These are phyloP conservation scores for Rhodotorula babjevae DNA, from an alignment of 768 basidiomycete genomes.

Conservation along the genomic window DNA sequence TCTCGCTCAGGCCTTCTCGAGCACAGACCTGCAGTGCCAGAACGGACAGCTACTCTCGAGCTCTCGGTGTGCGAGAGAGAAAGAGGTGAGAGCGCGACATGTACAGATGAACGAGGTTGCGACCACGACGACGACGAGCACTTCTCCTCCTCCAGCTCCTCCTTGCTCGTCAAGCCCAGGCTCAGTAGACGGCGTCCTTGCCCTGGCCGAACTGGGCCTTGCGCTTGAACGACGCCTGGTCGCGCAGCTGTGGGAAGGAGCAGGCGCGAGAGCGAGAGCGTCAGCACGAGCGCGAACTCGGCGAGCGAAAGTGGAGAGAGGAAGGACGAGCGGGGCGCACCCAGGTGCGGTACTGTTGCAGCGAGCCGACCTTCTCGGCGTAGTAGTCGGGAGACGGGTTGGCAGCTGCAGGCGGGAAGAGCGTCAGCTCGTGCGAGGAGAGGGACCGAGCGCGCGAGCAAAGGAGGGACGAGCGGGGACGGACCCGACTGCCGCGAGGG, in stretches of 20 bases:
- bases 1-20: too few species aligned
- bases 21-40: too few species aligned
- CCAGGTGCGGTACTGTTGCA: slow-evolving; percentile 25
- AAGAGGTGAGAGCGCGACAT: neutral
- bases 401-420: too few species aligned
- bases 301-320: neutral
- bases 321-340: neutral
- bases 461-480: neutral
- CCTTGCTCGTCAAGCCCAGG: neutral
- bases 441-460: too few species aligned
- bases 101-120: neutral
- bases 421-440: neutral
- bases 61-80: too few species aligned
- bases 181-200: slow-evolving; percentile 6
- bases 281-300: too few species aligned
- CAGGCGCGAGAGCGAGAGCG: neutral
- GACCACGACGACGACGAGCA: too few species aligned
- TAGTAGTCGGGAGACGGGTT: slow-evolving; percentile 35
- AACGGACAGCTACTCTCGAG: neutral
- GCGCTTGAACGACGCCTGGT: slow-evolving; percentile 20
- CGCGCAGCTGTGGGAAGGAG: neutral
- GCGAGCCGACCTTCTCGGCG: slow-evolving; percentile 45
- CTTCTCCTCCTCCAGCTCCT: too few species aligned
- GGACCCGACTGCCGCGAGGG: slow-evolving; percentile 44
- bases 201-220: slow-evolving; percentile 19